Conservation (phyloP, 2,329 filamentous ascomycete genomes). For the Orbilia blumenaviensis region DNA sequence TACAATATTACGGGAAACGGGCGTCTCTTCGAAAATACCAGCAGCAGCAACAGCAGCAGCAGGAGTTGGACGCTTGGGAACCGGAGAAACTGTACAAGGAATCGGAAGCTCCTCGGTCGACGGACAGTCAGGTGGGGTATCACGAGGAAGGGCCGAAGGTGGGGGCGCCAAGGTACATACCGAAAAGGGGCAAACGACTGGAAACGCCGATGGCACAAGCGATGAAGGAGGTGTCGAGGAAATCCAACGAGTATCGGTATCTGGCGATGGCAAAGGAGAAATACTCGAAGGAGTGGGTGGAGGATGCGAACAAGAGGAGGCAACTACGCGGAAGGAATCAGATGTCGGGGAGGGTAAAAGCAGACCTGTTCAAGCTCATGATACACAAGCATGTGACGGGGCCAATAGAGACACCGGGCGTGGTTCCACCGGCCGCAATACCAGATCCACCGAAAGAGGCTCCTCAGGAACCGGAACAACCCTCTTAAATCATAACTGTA, state of each 20-base stretch:
- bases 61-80: too few species aligned
- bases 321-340: neutral
- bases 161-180: neutral
- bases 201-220: neutral
- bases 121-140: neutral
- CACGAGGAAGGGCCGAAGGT: neutral
- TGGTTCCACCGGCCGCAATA: too few species aligned
- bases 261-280: too few species aligned
- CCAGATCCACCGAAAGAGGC: neutral
- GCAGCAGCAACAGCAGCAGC: neutral
- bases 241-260: too few species aligned
- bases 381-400: too few species aligned
- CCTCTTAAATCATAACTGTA: conserved; percentile 60
- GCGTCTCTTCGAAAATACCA: conserved; percentile 7
- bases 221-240: neutral
- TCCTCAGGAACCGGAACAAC: neutral
- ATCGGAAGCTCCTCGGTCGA: neutral
- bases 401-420: too few species aligned
- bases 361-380: neutral
- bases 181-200: neutral
- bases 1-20: too few species aligned
- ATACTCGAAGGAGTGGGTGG: too few species aligned
- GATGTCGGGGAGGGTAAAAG: neutral
- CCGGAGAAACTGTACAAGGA: too few species aligned
- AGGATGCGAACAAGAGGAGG: neutral